These are phyloP conservation scores for Lizonia empirigonia DNA, from an alignment of 2,329 filamentous ascomycete genomes.

Conservation along the genomic window DNA sequence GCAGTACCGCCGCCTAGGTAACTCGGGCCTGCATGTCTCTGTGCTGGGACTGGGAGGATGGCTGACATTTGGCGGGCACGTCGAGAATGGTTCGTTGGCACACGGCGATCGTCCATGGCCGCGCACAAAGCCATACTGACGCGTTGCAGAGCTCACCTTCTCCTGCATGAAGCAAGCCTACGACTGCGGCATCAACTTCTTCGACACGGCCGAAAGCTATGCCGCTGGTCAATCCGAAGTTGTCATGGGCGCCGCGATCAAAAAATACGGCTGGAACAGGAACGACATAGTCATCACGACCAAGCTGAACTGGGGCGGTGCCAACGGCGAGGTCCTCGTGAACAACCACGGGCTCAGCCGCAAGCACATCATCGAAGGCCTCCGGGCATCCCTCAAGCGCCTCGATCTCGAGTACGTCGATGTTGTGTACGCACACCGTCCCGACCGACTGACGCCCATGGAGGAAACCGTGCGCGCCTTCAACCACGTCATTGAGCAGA, in stretches of 20 bases:
- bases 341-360: constrained; percentile 72
- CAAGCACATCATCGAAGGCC: constrained; percentile 73
- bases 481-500: constrained; percentile 70
- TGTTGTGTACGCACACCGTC: constrained; percentile 71
- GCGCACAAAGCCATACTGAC: neutral
- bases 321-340: constrained; percentile 57
- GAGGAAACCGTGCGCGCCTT: constrained; percentile 74
- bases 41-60: constrained; percentile 67
- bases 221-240: constrained; percentile 60
- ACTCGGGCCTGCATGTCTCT: constrained; percentile 75
- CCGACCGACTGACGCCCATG: constrained; percentile 71
- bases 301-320: constrained; percentile 62
- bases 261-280: constrained; percentile 57
- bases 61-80: constrained; percentile 71
- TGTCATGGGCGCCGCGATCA: constrained; percentile 62
- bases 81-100: constrained; percentile 62
- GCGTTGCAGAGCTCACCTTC: constrained; percentile 58
- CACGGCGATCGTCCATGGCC: neutral
- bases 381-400: constrained; percentile 64
- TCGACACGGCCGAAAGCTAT: constrained; percentile 48
- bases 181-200: constrained; percentile 57
- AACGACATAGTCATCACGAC: constrained; percentile 60
- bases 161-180: constrained; percentile 61
- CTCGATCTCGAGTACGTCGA: constrained; percentile 68
- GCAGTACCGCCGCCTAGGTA: constrained; percentile 72